These are phyloP conservation scores for Kazachstania psychrophila DNA, from an alignment of 805 yeast genomes.

Conservation along the genomic window DNA sequence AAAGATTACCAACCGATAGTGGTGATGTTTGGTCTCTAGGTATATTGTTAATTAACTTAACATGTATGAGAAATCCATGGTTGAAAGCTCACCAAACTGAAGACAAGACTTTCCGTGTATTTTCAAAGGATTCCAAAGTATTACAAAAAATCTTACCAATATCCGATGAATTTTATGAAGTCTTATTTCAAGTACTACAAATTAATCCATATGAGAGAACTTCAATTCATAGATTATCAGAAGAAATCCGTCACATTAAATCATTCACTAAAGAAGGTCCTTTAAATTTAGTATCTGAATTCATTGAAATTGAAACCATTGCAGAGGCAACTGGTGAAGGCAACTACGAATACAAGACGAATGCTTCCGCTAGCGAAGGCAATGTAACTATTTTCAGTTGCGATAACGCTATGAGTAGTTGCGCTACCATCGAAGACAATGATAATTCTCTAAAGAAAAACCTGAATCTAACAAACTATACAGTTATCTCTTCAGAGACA, in stretches of 20 bases:
- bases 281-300: slow-evolving; percentile 15
- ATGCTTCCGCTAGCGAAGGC: no score
- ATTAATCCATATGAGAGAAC: slow-evolving; percentile 31
- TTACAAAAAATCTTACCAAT: slow-evolving; percentile 66
- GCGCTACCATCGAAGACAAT: not conserved
- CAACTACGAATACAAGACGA: no score
- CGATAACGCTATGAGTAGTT: not conserved
- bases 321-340: no score
- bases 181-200: slow-evolving; percentile 34
- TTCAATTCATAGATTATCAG: slow-evolving; percentile 10
- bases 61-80: slow-evolving; percentile 89
- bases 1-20: slow-evolving; percentile 47
- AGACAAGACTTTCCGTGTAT: slow-evolving; percentile 59
- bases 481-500: not conserved
- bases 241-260: slow-evolving; percentile 16
- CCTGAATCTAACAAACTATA: not conserved
- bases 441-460: not conserved
- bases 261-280: slow-evolving; percentile 23
- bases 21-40: slow-evolving; percentile 89
- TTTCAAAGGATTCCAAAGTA: slow-evolving; percentile 44
- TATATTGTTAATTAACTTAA: slow-evolving; percentile 66
- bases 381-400: no score
- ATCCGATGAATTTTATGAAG: slow-evolving; percentile 47
- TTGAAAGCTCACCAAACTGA: slow-evolving; percentile 57
- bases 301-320: not conserved